Evolutionary conservation across 805 yeast genomes (phyloP), one percentile per base, ranked within the genome.

Genomic region (Gaillardinia entomophila): DNA sequence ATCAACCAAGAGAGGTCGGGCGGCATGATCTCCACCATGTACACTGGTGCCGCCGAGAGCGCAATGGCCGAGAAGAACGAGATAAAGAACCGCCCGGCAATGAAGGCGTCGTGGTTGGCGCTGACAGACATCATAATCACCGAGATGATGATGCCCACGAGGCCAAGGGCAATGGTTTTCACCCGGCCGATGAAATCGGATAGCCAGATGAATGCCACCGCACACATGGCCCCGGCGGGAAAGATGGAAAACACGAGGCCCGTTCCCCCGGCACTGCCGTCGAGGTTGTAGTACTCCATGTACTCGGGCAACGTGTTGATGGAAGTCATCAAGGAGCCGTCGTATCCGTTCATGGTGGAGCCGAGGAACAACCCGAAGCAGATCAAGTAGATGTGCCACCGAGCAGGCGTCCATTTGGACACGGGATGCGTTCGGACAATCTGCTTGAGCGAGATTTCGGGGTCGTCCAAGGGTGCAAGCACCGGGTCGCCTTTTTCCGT

Each of bases 401-500:
- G 30, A 24, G 28, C 26, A 12, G 28, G 28, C 6, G 40, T 23
- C 37, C 37, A 41, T 24, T 35, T 39, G 17, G 25, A 12, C 2
- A 41, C 42, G 1, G 46, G 48, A 16, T 41, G 34, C 8, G 32
- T 16, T 19, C 29, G 24, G 8, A 41, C 18, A 6, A 43, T 30
- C 17, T 37, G 13, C 22, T 19, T 6, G 10, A 19, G 22, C 8
- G 22, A 19, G 10, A 19, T 10, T 6, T 19, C 10, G 10, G 22
- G 22, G 10, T 19, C 22, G 10, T 19, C 22, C 6, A 19, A 10
- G 8, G 22, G 22, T 6, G 22, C 22, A 19, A 19, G 22, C 6
- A 19, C n/a, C n/a, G n/a, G n/a, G n/a, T n/a, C n/a, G n/a, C n/a
- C n/a, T n/a, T n/a, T n/a, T n/a, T n/a, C n/a, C n/a, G n/a, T n/a